phyloP scores from a whole-genome alignment of 2,329 filamentous ascomycete species.

The Fusarium sp. region DNA sequence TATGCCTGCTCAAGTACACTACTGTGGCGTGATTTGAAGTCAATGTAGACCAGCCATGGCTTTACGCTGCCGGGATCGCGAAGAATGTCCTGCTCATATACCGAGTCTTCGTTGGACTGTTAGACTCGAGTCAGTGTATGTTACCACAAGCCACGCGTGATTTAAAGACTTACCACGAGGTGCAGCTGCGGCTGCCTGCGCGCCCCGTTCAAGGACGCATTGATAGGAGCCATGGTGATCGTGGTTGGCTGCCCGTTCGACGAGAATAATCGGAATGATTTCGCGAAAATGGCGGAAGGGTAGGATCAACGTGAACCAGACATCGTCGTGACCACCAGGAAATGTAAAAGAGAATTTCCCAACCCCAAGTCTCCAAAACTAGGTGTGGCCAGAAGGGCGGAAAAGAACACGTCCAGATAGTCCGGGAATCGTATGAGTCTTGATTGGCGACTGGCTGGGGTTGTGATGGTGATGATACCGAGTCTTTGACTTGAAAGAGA shows the following conservation, averaged over 20 bases:
- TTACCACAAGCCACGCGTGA: background rate
- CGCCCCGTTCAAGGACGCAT: constrained; percentile 50
- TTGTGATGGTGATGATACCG: background rate
- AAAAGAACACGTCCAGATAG: background rate
- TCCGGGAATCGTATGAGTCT: constrained; percentile 1
- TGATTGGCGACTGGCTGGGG: background rate
- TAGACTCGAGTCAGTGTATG: constrained; percentile 47
- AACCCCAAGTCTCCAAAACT: background rate
- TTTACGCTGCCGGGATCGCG: constrained; percentile 87
- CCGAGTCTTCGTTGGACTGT: constrained; percentile 85
- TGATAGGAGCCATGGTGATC: constrained; percentile 44
- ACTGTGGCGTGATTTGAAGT: constrained; percentile 90
- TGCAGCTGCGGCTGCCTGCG: constrained; percentile 62
- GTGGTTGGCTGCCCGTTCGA: background rate
- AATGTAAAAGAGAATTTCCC: constrained; percentile 6
- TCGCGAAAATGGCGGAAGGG: constrained; percentile 25
- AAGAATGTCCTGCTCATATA: constrained; percentile 96
- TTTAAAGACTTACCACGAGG: constrained; percentile 59
- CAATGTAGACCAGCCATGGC: constrained; percentile 94
- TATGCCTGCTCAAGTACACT: constrained; percentile 86
- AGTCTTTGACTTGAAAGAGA: constrained; percentile 11
- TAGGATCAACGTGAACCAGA: constrained; percentile 39
- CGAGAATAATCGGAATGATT: background rate
- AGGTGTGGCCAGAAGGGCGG: constrained; percentile 10
- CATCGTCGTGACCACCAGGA: constrained; percentile 39